Evolutionary conservation across 805 yeast species (phyloP), one percentile per base, ranked within the genome.

Genomic region (Ogataea henricii): DNA sequence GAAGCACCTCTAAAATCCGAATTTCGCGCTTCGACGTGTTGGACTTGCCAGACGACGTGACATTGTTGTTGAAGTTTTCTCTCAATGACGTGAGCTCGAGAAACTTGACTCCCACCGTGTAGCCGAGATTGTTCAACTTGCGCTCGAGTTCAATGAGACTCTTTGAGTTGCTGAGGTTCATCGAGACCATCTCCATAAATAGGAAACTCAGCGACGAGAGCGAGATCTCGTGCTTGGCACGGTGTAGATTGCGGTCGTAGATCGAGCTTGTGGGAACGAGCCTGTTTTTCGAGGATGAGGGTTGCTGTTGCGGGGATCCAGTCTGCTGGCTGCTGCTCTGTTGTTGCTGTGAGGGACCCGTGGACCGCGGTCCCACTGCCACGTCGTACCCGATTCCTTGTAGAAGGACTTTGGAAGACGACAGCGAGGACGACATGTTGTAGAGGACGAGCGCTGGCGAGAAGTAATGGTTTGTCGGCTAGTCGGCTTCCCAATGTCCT

Each of bases 31-130:
- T 74, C 42, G 77, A 77, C 8, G 77, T 72, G 54, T 85, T 91
- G 52, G 95, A 76, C 58, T 82, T 84, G 17, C 85, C 82, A 22
- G 77, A 70, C 6, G 69, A 62, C 2, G 65, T 55, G 65, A 77
- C 44, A 42, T 57, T 60, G 44, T 67, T 67, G 44, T 55, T 59
- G 50, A 67, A 69, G 27, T 90, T 88, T 46, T 83, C 89, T 48
- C 96, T 71, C 37, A 85, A 59, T 29, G 86, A 82, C 6, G 81
- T 72, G 52, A 89, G 70, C 61, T 89, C 96, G 27, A 88, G 66
- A 53, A 78, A 73, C 52, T 88, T 78, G 47, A 81, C 78, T 2
- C 96, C 96, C 33, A 89, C 78, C 33, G 82, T 81, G 62, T 88
- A 87, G 0, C 96, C 96, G 36, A 87, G 67, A 9, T 82, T 79